Conservation (phyloP, 2,329 filamentous ascomycete species). For the Pseudofabraea citricarpa region DNA sequence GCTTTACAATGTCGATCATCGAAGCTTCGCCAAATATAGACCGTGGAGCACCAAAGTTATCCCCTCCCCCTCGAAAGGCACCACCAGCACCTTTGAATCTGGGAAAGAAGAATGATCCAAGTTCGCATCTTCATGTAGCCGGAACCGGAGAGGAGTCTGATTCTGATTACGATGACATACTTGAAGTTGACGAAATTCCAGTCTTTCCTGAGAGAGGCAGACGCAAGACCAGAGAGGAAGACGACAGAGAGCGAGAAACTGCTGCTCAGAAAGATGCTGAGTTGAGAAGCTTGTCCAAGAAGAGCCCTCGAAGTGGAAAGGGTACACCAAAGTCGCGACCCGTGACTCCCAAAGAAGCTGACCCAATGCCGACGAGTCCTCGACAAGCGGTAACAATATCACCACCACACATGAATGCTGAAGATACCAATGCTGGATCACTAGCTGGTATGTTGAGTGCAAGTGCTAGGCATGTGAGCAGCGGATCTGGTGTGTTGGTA, state of each 20-base stretch:
- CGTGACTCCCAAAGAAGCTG: constrained; percentile 36
- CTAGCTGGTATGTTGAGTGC: constrained; percentile 47
- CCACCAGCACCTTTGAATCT: constrained; percentile 83
- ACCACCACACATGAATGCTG: constrained; percentile 28
- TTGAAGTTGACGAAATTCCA: constrained; percentile 63
- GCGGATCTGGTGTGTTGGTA: constrained; percentile 24
- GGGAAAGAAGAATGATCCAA: constrained; percentile 36
- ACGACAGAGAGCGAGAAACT: constrained; percentile 72
- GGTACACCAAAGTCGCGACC: constrained; percentile 39
- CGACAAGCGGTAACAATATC: constrained; percentile 27
- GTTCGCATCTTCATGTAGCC: constrained; percentile 37
- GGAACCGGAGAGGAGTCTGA: constrained; percentile 59
- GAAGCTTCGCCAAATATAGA: constrained; percentile 32
- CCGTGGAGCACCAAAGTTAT: constrained; percentile 46
- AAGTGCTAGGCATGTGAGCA: constrained; percentile 14
- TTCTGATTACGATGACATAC: constrained; percentile 77
- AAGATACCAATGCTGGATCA: constrained; percentile 38
- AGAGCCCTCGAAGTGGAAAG: constrained; percentile 57
- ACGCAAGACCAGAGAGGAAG: constrained; percentile 80
- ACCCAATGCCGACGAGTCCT: constrained; percentile 35
- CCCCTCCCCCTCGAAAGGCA: constrained; percentile 68
- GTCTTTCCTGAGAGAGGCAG: constrained; percentile 60
- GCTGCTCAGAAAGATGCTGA: constrained; percentile 64
- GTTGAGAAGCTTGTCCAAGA: constrained; percentile 68
- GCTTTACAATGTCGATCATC: constrained; percentile 30